Conservation (phyloP, 306 rosid species). For the Argentina anserina region DNA sequence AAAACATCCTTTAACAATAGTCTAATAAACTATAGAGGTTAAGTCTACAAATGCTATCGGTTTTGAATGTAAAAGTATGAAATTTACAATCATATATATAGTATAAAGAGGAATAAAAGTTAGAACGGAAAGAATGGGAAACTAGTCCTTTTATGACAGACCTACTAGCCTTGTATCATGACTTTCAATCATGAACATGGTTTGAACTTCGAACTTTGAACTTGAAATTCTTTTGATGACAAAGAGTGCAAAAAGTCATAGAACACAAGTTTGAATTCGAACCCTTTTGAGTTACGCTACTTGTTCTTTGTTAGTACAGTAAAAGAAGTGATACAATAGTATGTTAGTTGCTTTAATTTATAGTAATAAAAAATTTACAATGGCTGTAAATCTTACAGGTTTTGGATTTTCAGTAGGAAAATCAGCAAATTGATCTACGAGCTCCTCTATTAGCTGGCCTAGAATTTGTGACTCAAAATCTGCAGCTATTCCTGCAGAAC, state of each 20-base stretch:
- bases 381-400: constrained; percentile 22
- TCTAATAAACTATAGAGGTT: not conserved
- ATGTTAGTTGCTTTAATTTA: constrained; percentile 22
- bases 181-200: not conserved
- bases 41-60: not conserved
- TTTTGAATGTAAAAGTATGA: not conserved
- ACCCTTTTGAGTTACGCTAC: not conserved
- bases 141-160: not conserved
- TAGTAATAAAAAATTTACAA: constrained; percentile 24
- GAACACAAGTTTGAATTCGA: not conserved
- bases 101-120: not conserved
- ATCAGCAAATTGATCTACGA: constrained; percentile 42
- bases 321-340: not conserved
- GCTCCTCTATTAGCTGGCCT: constrained; percentile 52
- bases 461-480: constrained; percentile 53
- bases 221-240: not conserved
- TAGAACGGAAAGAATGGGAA: constrained; percentile 11
- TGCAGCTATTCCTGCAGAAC: constrained; percentile 39
- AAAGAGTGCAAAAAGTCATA: not conserved
- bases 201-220: not conserved
- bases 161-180: not conserved
- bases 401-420: constrained; percentile 7
- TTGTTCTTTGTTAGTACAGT: not conserved
- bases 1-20: not conserved
- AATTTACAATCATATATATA: not conserved